Base-by-base conservation (phyloP, 257 asterid genomes). In the Cordia subcordata region DNA sequence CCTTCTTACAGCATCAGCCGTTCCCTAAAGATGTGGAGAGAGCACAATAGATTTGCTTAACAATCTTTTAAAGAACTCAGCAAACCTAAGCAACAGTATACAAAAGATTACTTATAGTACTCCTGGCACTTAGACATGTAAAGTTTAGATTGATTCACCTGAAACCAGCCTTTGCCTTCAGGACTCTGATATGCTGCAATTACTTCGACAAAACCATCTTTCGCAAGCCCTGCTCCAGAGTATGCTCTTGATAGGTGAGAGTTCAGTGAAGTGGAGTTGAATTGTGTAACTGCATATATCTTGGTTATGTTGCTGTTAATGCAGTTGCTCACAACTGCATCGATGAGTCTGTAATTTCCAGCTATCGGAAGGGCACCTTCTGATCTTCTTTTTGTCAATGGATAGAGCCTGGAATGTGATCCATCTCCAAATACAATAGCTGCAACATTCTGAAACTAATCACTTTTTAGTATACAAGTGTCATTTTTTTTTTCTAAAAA, bases 391-490 rank as follows among this genome's bases (percentile, higher is more conserved):
- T 90, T 87, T 35, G 93, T 90, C 68, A 90, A 67, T 0, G 95
- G 97, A 69, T 90, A 85, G 11, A 90, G 93, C 66, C 64, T 70
- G 0, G 88, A 77, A 18, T 84, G 80, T 1, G 86, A 76, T 54
- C 85, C 93, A 64, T 90, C 94, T 62, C 97, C 97, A 17, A 90
- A 87, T 22, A 90, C 90, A 45, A 90, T 85, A 16, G 97, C 97
- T 66, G 97, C 97, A 70, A 90, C 97, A 77, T 87, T 83, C 92
- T 89, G 92, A 57, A 57, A 70, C 38, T 19, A 52, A 27, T 17
- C 49, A 39, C 5, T 37, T 32, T 40, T 44, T 16, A 13, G 47
- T 42, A 11, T 8, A 42, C 10, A 3, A 10, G 10, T 8, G 47
- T 8, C 10, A 14, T 10, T 39, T 5, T 39, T 39, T 12, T 39